These are phyloP conservation scores for Candida sonorensis DNA, from an alignment of 805 yeast species.

Conservation along the genomic window DNA sequence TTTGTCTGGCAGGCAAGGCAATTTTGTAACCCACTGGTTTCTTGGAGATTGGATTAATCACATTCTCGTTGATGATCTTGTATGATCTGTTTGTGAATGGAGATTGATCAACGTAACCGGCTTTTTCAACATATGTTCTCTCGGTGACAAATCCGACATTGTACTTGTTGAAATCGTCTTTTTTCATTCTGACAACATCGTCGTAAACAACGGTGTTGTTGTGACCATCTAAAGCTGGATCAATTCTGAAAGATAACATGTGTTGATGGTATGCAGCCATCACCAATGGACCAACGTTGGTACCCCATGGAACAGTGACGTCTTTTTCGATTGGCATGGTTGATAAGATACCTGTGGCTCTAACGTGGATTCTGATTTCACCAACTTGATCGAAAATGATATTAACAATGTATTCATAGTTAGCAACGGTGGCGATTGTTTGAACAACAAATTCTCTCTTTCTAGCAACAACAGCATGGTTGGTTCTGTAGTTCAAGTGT, in stretches of 20 bases:
- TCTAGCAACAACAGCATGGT: slow-evolving; percentile 64
- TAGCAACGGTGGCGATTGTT: slow-evolving; percentile 78
- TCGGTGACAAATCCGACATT: slow-evolving; percentile 64
- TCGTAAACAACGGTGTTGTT: slow-evolving; percentile 66
- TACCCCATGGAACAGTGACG: slow-evolving; percentile 64
- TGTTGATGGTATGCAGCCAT: slow-evolving; percentile 85
- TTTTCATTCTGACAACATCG: slow-evolving; percentile 58
- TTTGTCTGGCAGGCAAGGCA: slow-evolving; percentile 67
- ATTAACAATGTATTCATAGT: slow-evolving; percentile 74
- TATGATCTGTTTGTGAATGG: slow-evolving; percentile 69
- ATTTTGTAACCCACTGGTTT: slow-evolving; percentile 75
- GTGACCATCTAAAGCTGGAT: slow-evolving; percentile 79
- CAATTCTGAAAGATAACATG: slow-evolving; percentile 70
- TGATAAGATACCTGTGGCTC: slow-evolving; percentile 83
- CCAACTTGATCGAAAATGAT: slow-evolving; percentile 73
- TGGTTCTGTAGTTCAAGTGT: slow-evolving; percentile 75
- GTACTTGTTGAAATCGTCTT: slow-evolving; percentile 51
- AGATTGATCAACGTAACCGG: slow-evolving; percentile 66
- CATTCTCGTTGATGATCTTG: slow-evolving; percentile 69
- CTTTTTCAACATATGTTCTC: slow-evolving; percentile 59
- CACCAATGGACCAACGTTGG: slow-evolving; percentile 71
- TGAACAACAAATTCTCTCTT: slow-evolving; percentile 74
- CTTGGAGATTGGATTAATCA: slow-evolving; percentile 60
- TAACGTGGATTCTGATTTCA: slow-evolving; percentile 66
- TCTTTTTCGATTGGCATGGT: slow-evolving; percentile 76